Percentiles rank a stretch among this genome's conserved stretches.
phyloP scores from a whole-genome alignment of 2,329 filamentous ascomycete species.

The Aspergillus spinulosporus region DNA sequence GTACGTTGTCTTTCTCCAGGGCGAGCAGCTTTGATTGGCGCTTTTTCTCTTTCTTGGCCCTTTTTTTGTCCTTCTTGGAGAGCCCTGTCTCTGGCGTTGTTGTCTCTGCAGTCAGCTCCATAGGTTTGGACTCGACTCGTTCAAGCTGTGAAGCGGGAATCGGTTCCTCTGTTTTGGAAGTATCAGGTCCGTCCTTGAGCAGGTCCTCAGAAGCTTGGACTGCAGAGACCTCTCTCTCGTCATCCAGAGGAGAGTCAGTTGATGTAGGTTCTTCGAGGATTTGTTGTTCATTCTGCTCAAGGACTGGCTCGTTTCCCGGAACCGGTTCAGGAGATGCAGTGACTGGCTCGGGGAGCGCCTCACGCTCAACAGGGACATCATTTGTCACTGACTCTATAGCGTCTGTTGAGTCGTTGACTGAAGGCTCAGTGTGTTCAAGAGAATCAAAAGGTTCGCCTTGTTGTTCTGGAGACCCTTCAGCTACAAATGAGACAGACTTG shows the following conservation, averaged over 20 bases:
- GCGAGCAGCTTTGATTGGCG: constrained; percentile 35
- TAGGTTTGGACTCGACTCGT: background rate
- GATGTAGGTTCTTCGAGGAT: background rate
- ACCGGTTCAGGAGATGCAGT: background rate
- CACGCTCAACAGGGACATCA: background rate
- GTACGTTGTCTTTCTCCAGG: constrained; percentile 18
- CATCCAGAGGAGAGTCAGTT: background rate
- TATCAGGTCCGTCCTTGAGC: background rate
- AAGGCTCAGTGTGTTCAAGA: no score
- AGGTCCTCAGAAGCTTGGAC: constrained; percentile 1
- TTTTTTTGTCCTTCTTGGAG: constrained; percentile 43
- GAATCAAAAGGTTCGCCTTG: background rate
- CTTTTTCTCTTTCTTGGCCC: constrained; percentile 47
- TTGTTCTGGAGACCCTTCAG: constrained; percentile 20
- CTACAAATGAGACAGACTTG: constrained; percentile 29
- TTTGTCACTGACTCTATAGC: no score
- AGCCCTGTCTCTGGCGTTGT: constrained; percentile 14
- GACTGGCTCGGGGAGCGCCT: background rate
- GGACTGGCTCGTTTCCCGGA: background rate
- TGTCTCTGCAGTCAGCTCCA: constrained; percentile 3
- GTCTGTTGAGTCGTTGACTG: no score
- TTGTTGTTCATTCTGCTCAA: background rate
- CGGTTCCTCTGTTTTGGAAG: background rate
- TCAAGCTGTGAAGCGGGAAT: background rate
- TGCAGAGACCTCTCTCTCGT: background rate